A percentile compares a stretch with the other conserved stretches of the same genome.
phyloP scores from a whole-genome alignment of 1,284 basidiomycete genomes.

The Fomitopsis schrenkii region DNA sequence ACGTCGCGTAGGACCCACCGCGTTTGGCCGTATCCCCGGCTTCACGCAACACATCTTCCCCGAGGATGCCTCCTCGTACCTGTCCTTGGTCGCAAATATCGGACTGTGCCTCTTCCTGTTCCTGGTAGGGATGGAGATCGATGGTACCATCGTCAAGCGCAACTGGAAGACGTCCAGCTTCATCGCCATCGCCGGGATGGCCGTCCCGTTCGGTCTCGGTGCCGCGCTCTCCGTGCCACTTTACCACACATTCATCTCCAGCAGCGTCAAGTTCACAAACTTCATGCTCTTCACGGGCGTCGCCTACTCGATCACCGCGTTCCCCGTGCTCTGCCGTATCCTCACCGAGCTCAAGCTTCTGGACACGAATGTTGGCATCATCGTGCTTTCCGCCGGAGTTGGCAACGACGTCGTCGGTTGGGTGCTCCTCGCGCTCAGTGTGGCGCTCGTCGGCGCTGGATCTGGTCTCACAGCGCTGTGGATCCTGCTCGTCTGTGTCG shows the following conservation, averaged over 20 bases:
- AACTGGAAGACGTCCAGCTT: conserved; percentile 22
- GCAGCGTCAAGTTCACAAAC: conserved; percentile 53
- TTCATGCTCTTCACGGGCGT: conserved; percentile 71
- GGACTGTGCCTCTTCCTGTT: conserved; percentile 93
- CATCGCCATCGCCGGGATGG: conserved; percentile 54
- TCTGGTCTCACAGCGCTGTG: conserved; percentile 56
- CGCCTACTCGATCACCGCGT: conserved; percentile 60
- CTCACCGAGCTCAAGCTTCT: conserved; percentile 40
- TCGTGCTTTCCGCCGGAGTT: conserved; percentile 66
- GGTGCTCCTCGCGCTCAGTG: conserved; percentile 48
- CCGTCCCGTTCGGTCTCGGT: conserved; percentile 67
- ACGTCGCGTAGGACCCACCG: conserved; percentile 61
- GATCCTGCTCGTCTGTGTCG: conserved; percentile 55
- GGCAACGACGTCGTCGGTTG: conserved; percentile 63
- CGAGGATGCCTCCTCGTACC: conserved; percentile 62
- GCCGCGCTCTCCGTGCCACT: conserved; percentile 60
- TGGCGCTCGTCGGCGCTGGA: conserved; percentile 61
- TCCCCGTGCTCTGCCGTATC: conserved; percentile 67
- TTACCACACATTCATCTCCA: conserved; percentile 57
- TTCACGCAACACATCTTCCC: conserved; percentile 88
- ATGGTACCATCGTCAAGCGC: conserved; percentile 59
- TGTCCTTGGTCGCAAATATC: conserved; percentile 89
- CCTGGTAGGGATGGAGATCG: conserved; percentile 90
- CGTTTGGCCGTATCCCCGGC: conserved; percentile 69
- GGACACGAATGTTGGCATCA: conserved; percentile 63